Base-by-base conservation (phyloP, 345 rosid genomes). In the Syzygium aqueum region DNA sequence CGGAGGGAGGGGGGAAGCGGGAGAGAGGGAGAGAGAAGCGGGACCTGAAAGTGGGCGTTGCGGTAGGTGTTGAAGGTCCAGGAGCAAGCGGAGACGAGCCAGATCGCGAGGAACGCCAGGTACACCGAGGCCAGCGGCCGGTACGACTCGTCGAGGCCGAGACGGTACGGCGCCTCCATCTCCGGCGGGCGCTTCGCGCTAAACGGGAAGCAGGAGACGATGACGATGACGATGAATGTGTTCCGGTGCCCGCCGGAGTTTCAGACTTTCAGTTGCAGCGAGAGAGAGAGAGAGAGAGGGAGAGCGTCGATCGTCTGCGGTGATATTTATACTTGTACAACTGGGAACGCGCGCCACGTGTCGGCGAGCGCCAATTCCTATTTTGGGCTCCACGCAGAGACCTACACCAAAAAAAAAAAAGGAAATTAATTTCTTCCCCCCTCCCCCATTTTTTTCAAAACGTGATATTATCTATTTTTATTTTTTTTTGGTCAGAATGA, bases 41-140 rank as follows among this genome's bases (percentile, higher is more conserved):
- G 57, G 87, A 94, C 97, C 98, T 93, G 98, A 92, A 91, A 93
- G 78, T 93, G 95, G 85, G 97, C 94, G 90, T 93, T 97, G 86
- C 91, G 93, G 89, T 93, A 97, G 87, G 98, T 96, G 92, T 95
- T 94, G 90, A 93, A 86, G 88, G 99, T 93, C 98, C 99, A 97
- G 51, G 93, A 95, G 88, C 92, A 94, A 93, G 96, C 96, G 84
- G 95, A 96, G 90, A 97, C 80, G 89, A 94, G 89, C 98, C 98
- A 97, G 85, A 97, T 89, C 80, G 88, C 89, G 52, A 96, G 91
- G 85, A 97, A 93, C 40, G 93, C 92, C 67, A 96, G 88, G 93
- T 96, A 94, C 82, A 96, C 93, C 46, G 94, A 87, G 28, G 99
- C 98, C 28, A 97, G 94, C 54, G 94, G 94, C 77, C 98, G 94